Percentiles rank a stretch among this genome's conserved stretches.
These are phyloP conservation scores for Eucalyptus camaldulensis DNA, from an alignment of 345 rosid genomes.

Conservation along the genomic window DNA sequence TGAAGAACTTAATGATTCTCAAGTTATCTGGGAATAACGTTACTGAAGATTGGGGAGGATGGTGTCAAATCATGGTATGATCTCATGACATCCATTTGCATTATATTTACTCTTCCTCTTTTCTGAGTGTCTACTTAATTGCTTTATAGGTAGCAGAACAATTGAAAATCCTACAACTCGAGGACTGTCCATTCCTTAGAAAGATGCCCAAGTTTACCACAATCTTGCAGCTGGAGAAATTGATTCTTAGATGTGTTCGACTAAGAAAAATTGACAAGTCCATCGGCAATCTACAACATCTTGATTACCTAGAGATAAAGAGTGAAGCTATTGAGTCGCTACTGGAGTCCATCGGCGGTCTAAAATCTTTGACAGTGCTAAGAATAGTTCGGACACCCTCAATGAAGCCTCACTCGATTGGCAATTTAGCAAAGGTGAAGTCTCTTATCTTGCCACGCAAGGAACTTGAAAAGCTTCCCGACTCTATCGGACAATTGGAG, in stretches of 20 bases:
- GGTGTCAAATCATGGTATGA: no score
- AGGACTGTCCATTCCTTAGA: not conserved
- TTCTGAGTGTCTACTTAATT: not conserved
- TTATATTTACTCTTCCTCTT: not conserved
- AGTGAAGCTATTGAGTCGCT: not conserved
- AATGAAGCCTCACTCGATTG: not conserved
- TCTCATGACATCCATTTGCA: no score
- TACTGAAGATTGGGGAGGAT: no score
- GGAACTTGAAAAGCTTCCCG: no score
- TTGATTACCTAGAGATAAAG: not conserved
- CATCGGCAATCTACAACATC: not conserved
- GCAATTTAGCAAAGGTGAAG: no score
- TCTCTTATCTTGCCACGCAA: no score
- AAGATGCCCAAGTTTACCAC: not conserved
- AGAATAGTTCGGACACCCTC: no score
- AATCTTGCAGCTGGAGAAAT: accelerated
- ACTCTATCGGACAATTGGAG: no score
- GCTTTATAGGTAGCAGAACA: not conserved
- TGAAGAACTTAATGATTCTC: no score
- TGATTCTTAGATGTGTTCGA: not conserved
- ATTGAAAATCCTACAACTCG: not conserved
- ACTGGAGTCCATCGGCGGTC: no score
- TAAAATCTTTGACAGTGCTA: no score
- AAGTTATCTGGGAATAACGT: no score
- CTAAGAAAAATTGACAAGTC: not conserved